Conservation (phyloP, 768 basidiomycete genomes). For the Suillus variegatus region DNA sequence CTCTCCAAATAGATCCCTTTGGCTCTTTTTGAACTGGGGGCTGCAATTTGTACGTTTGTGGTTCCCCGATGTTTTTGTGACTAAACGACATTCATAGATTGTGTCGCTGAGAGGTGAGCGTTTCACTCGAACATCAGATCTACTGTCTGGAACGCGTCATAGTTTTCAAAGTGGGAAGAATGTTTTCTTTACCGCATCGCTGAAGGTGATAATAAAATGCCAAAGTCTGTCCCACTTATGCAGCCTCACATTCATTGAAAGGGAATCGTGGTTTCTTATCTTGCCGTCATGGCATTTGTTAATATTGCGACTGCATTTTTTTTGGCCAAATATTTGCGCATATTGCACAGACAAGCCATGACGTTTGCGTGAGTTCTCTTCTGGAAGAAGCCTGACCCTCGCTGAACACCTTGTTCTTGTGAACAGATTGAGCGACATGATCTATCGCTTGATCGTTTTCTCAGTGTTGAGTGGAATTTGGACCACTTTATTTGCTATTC, state of each 20-base stretch:
- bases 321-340: not conserved
- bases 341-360: not conserved
- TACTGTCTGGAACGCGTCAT: not conserved
- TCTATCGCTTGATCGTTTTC: not conserved
- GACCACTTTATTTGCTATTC: slow-evolving; percentile 1
- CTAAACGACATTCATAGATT: not conserved
- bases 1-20: not conserved
- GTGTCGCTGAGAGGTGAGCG: not conserved
- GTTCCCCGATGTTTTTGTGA: not conserved
- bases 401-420: not conserved
- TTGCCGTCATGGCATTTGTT: not conserved
- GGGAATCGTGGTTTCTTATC: not conserved
- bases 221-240: not conserved
- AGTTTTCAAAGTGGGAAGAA: not conserved
- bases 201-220: not conserved
- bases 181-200: not conserved
- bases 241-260: not conserved
- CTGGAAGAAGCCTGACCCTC: not conserved
- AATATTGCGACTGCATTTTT: not conserved
- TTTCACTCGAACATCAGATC: not conserved
- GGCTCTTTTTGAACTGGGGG: not conserved
- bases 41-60: not conserved
- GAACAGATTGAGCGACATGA: not conserved
- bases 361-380: slow-evolving; percentile 1
- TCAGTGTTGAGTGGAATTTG: not conserved